Percentiles rank a stretch among this genome's conserved stretches.
Conservation (phyloP, 345 rosid genomes). For the Citrus australasica region DNA sequence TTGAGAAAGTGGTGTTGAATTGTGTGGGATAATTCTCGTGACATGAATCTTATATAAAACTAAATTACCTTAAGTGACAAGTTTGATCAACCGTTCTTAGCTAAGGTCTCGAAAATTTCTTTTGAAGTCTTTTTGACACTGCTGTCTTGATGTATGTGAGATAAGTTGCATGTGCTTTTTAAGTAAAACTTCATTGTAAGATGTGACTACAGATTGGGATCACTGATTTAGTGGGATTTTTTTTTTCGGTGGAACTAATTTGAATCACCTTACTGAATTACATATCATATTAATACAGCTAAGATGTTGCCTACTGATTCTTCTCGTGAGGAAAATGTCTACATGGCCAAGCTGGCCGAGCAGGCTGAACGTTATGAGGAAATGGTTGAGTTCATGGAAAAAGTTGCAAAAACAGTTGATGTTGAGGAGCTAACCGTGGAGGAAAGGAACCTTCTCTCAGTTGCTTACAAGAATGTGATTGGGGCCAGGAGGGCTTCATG, state of each 20-base stretch:
- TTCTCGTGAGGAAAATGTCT: conserved; percentile 84
- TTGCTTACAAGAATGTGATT: conserved; percentile 96
- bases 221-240: background rate
- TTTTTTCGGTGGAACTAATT: background rate
- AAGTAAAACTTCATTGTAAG: background rate
- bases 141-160: background rate
- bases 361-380: conserved; percentile 98
- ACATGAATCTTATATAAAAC: background rate
- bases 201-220: background rate
- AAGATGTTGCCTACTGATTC: conserved; percentile 70
- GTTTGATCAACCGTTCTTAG: background rate
- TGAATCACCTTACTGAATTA: conserved; percentile 14
- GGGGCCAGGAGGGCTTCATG: conserved; percentile 99
- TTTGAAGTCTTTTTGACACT: background rate
- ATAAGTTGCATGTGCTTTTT: background rate
- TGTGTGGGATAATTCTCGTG: too few relatives aligned
- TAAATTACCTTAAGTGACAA: background rate
- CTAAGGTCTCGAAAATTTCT: background rate
- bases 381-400: conserved; percentile 98
- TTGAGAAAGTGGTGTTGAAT: background rate
- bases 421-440: conserved; percentile 88
- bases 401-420: conserved; percentile 80
- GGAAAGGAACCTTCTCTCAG: conserved; percentile 94
- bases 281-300: conserved; percentile 14
- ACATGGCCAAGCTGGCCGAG: conserved; percentile 95